Conservation (phyloP, 2,329 filamentous ascomycete genomes). For the Colletotrichum liriopes region DNA sequence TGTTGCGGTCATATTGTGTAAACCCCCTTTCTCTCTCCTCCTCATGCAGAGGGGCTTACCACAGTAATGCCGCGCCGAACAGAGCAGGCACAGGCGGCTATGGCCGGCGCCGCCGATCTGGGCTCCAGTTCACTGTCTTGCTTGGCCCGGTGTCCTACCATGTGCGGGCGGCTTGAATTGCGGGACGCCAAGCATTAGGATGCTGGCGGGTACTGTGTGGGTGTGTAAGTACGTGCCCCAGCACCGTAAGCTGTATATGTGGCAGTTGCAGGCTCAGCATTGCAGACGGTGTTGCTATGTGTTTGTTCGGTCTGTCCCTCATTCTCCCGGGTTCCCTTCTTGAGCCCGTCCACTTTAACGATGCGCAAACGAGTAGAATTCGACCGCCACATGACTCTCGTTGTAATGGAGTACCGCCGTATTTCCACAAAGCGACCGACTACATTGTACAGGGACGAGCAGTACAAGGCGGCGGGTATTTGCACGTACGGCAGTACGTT, state of each 20-base stretch:
- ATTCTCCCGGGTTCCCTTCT: not conserved
- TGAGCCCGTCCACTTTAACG: not conserved
- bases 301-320: not conserved
- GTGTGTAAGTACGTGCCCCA: no score
- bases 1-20: not conserved
- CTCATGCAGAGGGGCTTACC: not conserved
- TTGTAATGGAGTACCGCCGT: not conserved
- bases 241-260: not conserved
- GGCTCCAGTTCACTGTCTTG: not conserved
- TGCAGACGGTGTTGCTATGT: not conserved
- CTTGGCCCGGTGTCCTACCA: not conserved
- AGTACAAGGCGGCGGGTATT: not conserved
- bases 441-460: no score
- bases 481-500: not conserved
- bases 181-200: conserved; percentile 5
- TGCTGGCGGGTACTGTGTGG: no score
- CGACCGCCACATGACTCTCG: not conserved
- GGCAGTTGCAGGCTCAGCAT: not conserved
- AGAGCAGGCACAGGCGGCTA: not conserved
- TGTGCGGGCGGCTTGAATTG: conserved; percentile 10
- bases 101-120: conserved; percentile 22
- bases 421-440: not conserved
- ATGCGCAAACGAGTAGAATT: not conserved
- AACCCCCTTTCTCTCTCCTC: not conserved
- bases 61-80: not conserved